A percentile compares a stretch with the other conserved stretches of the same genome.
Evolutionary conservation across 1,139 yeast genomes (phyloP).

Genomic region (Diutina sp.): DNA sequence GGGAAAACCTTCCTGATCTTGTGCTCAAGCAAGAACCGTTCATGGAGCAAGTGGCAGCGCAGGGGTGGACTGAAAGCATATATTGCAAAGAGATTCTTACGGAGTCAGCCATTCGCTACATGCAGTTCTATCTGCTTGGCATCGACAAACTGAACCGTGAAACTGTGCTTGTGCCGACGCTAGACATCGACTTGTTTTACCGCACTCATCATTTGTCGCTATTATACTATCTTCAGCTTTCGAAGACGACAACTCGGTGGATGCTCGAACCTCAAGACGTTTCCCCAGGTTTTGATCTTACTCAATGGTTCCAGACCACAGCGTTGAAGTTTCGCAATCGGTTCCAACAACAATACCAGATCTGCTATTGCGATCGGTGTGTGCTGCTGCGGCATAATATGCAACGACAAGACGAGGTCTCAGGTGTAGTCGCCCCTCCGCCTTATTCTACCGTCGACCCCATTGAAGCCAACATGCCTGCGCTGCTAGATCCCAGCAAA

Average conservation of each 20-base stretch:
- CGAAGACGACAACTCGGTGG: background rate
- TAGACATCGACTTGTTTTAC: conserved; percentile 28
- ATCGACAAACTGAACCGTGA: conserved; percentile 4
- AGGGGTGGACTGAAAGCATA: conserved; percentile 18
- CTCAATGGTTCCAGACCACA: background rate
- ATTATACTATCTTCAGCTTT: conserved; percentile 12
- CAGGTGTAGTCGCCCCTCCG: background rate
- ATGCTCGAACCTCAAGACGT: background rate
- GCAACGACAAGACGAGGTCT: background rate
- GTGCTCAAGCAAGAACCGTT: conserved; percentile 21
- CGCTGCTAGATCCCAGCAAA: background rate
- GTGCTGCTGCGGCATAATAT: background rate
- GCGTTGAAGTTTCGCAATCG: background rate
- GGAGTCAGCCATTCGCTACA: conserved; percentile 15
- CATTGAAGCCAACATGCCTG: background rate
- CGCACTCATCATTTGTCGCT: conserved; percentile 24
- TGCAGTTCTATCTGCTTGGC: conserved; percentile 13
- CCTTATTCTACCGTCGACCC: background rate
- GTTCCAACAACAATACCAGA: background rate
- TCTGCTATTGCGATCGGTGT: background rate
- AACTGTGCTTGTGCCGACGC: conserved; percentile 18
- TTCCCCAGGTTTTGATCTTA: background rate
- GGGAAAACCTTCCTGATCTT: conserved; percentile 20
- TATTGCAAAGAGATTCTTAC: conserved; percentile 10
- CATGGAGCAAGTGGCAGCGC: conserved; percentile 15